phyloP scores from a whole-genome alignment of 2,329 filamentous ascomycete species.

The Alternaria dauci region DNA sequence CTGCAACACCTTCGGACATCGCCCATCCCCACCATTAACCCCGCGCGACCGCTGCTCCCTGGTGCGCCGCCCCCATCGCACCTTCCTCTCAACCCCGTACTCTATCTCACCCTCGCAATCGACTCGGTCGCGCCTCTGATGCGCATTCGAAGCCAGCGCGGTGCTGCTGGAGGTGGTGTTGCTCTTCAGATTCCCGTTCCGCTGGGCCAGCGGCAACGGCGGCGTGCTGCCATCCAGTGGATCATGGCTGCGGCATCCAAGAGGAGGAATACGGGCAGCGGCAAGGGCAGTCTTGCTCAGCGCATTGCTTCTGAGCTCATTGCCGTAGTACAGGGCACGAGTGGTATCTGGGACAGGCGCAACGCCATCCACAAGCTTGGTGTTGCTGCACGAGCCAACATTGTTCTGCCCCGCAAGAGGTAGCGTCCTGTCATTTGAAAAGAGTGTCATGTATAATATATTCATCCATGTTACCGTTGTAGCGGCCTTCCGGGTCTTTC shows the following conservation, averaged over 20 bases:
- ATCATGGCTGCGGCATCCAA: conserved; percentile 85
- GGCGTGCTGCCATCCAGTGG: conserved; percentile 84
- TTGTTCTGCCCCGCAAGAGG: conserved; percentile 51
- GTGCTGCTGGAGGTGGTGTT: conserved; percentile 84
- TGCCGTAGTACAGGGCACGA: conserved; percentile 85
- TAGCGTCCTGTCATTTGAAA: conserved; percentile 14
- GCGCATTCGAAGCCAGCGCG: conserved; percentile 77
- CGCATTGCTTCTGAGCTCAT: conserved; percentile 87
- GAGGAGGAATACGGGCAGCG: conserved; percentile 75
- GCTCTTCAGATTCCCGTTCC: conserved; percentile 85
- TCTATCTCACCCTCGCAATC: conserved; percentile 88
- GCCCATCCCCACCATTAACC: conserved; percentile 77
- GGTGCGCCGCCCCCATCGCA: conserved; percentile 78
- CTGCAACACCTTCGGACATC: conserved; percentile 85
- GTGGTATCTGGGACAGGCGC: conserved; percentile 83
- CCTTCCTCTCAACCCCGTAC: conserved; percentile 86
- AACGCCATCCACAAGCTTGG: conserved; percentile 80
- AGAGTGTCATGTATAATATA: conserved; percentile 9
- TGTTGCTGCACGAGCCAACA: conserved; percentile 79
- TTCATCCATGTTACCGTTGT: background rate
- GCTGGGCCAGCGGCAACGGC: conserved; percentile 75
- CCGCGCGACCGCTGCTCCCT: conserved; percentile 74
- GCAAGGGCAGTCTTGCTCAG: conserved; percentile 75
- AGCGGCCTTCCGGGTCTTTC: background rate
- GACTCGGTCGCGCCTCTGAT: conserved; percentile 92